Conservation (phyloP, 371 early-diverging fungal genomes). For the Catenaria anguillulae region DNA sequence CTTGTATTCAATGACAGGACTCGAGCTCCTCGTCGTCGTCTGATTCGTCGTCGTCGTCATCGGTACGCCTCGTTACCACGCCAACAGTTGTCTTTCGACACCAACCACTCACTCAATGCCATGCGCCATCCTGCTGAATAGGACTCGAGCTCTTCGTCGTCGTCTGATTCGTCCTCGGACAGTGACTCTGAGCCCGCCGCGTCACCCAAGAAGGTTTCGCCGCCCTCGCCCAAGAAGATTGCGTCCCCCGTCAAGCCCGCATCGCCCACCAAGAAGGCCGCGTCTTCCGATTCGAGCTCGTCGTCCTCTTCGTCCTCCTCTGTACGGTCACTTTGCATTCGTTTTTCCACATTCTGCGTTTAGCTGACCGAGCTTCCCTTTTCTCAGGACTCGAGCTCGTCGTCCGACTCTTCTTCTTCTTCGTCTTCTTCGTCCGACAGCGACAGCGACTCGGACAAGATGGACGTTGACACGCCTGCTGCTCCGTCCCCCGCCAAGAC, state of each 20-base stretch:
- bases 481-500: background rate
- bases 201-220: background rate
- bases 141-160: slow-evolving; percentile 2
- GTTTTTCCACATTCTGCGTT: too few species aligned
- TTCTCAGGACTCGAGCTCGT: too few species aligned
- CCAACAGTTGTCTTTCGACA: too few species aligned
- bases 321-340: too few species aligned
- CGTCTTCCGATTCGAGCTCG: background rate
- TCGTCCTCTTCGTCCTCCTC: background rate
- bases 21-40: too few species aligned
- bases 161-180: background rate
- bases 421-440: background rate
- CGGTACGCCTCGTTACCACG: too few species aligned
- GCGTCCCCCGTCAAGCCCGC: background rate
- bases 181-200: background rate
- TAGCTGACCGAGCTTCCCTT: too few species aligned
- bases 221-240: background rate
- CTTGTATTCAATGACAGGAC: too few species aligned
- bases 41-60: too few species aligned
- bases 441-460: background rate
- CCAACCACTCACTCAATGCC: too few species aligned
- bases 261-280: background rate
- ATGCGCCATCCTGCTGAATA: too few species aligned
- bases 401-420: background rate
- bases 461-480: background rate